Evolutionary conservation across 805 yeast genomes (phyloP).

Genomic region (Suhomyces sp.): DNA sequence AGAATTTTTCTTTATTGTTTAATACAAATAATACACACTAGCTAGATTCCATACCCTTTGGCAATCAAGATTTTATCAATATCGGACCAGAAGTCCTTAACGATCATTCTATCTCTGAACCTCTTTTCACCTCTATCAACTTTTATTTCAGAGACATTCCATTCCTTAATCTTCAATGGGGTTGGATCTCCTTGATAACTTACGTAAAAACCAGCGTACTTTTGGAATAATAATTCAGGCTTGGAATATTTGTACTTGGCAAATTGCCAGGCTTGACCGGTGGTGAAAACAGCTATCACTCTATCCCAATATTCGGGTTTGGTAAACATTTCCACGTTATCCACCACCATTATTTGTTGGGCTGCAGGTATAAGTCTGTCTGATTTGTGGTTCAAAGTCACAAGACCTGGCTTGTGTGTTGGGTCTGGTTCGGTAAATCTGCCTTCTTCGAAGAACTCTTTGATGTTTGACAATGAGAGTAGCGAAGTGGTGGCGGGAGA

Average conservation of each 20-base stretch:
- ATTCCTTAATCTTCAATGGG: constrained; percentile 71
- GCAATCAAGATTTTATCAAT: constrained; percentile 70
- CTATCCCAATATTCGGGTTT: constrained; percentile 98
- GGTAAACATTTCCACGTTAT: constrained; percentile 74
- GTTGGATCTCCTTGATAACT: constrained; percentile 74
- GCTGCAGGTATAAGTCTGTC: constrained; percentile 51
- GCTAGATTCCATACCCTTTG: constrained; percentile 50
- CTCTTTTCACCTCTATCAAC: constrained; percentile 76
- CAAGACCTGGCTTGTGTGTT: constrained; percentile 37
- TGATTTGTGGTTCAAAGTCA: constrained; percentile 54
- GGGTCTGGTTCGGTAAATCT: constrained; percentile 53
- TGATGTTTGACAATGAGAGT: constrained; percentile 38
- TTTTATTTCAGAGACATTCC: constrained; percentile 83
- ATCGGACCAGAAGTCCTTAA: constrained; percentile 79
- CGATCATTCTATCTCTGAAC: constrained; percentile 85
- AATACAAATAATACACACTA: constrained; percentile 1
- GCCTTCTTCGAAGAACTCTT: constrained; percentile 63
- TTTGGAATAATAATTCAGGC: constrained; percentile 78
- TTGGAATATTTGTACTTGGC: constrained; percentile 78
- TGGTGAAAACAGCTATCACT: constrained; percentile 91
- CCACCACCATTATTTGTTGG: constrained; percentile 75
- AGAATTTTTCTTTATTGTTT: neutral
- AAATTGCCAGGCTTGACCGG: constrained; percentile 98
- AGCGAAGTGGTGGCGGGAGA: constrained; percentile 46
- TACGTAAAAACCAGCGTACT: constrained; percentile 78